These are phyloP conservation scores for Whalleya microplaca DNA, from an alignment of 2,329 filamentous ascomycete species.

Conservation along the genomic window DNA sequence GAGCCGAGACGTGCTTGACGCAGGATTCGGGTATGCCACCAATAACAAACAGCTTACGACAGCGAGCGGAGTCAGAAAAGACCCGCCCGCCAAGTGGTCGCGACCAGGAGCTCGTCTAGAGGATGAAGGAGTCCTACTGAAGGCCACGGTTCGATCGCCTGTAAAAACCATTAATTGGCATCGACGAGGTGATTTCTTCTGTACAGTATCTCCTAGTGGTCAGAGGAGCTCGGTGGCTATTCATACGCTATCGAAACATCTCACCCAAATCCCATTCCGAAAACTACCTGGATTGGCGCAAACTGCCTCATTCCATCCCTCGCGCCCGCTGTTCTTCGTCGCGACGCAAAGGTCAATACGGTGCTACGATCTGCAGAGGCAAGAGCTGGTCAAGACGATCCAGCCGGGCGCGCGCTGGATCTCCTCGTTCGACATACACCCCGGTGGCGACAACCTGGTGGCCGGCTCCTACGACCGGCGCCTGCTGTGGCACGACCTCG, in stretches of 20 bases:
- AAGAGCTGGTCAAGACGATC: slow-evolving; percentile 89
- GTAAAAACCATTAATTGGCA: slow-evolving; percentile 95
- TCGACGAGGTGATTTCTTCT: slow-evolving; percentile 89
- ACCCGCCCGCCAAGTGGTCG: slow-evolving; percentile 79
- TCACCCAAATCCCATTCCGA: slow-evolving; percentile 93
- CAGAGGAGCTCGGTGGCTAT: slow-evolving; percentile 84
- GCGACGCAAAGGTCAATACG: slow-evolving; percentile 93
- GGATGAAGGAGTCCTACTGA: slow-evolving; percentile 77
- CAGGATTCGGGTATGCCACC: slow-evolving; percentile 92
- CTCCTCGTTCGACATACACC: slow-evolving; percentile 89
- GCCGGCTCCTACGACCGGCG: slow-evolving; percentile 94
- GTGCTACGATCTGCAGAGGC: slow-evolving; percentile 89
- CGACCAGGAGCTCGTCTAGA: slow-evolving; percentile 76
- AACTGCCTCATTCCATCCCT: slow-evolving; percentile 92
- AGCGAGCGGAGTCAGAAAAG: slow-evolving; percentile 66
- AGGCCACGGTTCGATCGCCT: slow-evolving; percentile 76
- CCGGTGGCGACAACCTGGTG: slow-evolving; percentile 90
- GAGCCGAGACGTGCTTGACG: slow-evolving; percentile 78
- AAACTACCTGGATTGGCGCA: slow-evolving; percentile 75
- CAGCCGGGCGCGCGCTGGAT: slow-evolving; percentile 95
- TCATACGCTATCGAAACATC: slow-evolving; percentile 92
- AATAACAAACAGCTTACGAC: slow-evolving; percentile 62
- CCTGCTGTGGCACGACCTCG: slow-evolving; percentile 94
- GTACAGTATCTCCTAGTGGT: slow-evolving; percentile 83
- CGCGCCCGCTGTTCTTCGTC: slow-evolving; percentile 90